Evolutionary conservation across 1,284 basidiomycete species (phyloP).

Genomic region (Cutaneotrichosporon cutaneum): DNA sequence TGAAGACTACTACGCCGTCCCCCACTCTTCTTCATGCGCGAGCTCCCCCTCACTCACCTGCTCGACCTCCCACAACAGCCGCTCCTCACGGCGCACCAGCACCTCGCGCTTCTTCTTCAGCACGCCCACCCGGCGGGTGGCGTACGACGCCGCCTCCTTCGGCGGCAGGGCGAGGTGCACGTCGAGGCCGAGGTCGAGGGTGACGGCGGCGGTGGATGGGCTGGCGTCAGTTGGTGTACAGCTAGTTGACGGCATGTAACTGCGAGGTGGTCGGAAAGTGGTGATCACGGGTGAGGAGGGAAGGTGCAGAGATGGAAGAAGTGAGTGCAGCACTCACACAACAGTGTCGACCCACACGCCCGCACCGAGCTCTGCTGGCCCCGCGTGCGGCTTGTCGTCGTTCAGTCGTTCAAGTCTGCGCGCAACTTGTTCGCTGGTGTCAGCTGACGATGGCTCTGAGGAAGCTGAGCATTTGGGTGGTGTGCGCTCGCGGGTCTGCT

Average conservation of each 20-base stretch:
- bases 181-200: constrained; percentile 41
- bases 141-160: constrained; percentile 27
- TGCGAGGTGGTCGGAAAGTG: no score
- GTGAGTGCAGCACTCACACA: constrained; percentile 28
- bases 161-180: constrained; percentile 35
- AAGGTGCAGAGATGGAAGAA: neutral
- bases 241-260: neutral
- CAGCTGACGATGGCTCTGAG: constrained; percentile 9
- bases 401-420: constrained; percentile 20
- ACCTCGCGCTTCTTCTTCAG: constrained; percentile 28
- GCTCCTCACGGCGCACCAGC: constrained; percentile 27
- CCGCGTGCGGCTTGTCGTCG: constrained; percentile 16
- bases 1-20: neutral
- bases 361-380: constrained; percentile 36
- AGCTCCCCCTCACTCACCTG: constrained; percentile 26
- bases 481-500: no score
- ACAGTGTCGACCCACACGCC: constrained; percentile 38
- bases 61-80: constrained; percentile 39
- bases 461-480: no score
- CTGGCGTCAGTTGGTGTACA: constrained; percentile 14
- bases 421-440: constrained; percentile 24
- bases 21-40: no score
- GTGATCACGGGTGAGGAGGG: no score
- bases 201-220: constrained; percentile 27
- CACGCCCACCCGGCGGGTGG: constrained; percentile 25